A percentile compares a stretch with the other conserved stretches of the same genome.
phyloP scores from a whole-genome alignment of 139 green algal genomes.

The Tetraselmis chui region DNA sequence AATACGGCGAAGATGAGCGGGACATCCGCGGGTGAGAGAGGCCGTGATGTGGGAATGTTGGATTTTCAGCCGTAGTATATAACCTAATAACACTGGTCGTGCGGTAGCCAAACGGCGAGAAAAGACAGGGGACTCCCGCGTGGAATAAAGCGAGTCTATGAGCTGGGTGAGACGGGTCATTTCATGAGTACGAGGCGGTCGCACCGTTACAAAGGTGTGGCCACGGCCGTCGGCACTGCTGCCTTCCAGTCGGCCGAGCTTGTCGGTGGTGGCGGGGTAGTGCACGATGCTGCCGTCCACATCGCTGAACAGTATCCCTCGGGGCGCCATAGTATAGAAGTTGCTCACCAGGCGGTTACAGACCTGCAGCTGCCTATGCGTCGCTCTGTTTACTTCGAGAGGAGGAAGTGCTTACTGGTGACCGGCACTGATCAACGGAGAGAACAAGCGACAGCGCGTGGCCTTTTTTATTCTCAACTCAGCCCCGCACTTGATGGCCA shows the following conservation, averaged over 20 bases:
- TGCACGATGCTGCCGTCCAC: slow-evolving; percentile 57
- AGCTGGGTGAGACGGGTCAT: too few relatives aligned
- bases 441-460: too few relatives aligned
- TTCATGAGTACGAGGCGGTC: too few relatives aligned
- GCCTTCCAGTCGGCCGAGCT: slow-evolving; percentile 4
- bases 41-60: neutral
- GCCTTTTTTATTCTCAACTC: too few relatives aligned
- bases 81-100: neutral
- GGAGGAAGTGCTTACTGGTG: too few relatives aligned
- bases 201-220: neutral
- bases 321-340: too few relatives aligned
- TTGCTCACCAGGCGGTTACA: too few relatives aligned
- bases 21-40: neutral
- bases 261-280: slow-evolving; percentile 18
- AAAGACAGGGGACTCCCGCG: neutral
- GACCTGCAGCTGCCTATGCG: too few relatives aligned
- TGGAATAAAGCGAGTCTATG: too few relatives aligned
- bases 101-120: neutral
- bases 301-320: slow-evolving; percentile 32
- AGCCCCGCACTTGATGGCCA: too few relatives aligned
- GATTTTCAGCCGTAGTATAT: neutral
- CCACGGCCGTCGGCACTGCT: neutral
- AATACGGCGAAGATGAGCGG: neutral
- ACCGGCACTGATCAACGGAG: too few relatives aligned
- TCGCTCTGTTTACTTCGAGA: too few relatives aligned